phyloP scores from a whole-genome alignment of 2,329 filamentous ascomycete genomes.

The Hymenoscyphus fructigenus region DNA sequence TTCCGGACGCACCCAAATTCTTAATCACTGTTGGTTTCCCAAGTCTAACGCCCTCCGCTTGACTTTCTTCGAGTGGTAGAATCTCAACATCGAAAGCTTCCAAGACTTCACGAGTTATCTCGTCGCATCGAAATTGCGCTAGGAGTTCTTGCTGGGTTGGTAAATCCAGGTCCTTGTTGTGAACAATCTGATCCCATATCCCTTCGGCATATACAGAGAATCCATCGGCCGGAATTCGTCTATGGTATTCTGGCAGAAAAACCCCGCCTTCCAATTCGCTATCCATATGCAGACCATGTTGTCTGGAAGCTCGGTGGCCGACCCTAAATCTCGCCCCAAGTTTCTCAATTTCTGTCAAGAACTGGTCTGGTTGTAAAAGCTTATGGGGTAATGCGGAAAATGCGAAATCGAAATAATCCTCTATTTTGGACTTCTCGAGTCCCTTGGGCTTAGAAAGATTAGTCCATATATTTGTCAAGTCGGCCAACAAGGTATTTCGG shows the following conservation, averaged over 20 bases:
- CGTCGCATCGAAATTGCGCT: conserved; percentile 95
- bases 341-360: conserved; percentile 74
- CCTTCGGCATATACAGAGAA: conserved; percentile 91
- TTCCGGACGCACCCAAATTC: conserved; percentile 73
- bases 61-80: conserved; percentile 79
- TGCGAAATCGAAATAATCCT: conserved; percentile 98
- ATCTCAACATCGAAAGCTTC: conserved; percentile 81
- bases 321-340: conserved; percentile 80
- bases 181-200: conserved; percentile 97
- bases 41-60: conserved; percentile 69
- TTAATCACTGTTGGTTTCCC: conserved; percentile 73
- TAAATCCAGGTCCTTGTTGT: conserved; percentile 96
- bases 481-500: conserved; percentile 84
- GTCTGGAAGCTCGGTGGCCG: conserved; percentile 70
- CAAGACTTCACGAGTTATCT: conserved; percentile 88
- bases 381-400: conserved; percentile 97
- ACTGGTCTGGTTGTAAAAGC: conserved; percentile 90
- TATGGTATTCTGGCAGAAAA: conserved; percentile 91
- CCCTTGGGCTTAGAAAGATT: conserved; percentile 89
- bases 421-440: conserved; percentile 83
- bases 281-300: conserved; percentile 59
- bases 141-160: conserved; percentile 96
- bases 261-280: conserved; percentile 76
- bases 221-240: conserved; percentile 94
- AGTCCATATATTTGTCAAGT: conserved; percentile 88